A percentile compares a stretch with the other conserved stretches of the same genome.
phyloP scores from a whole-genome alignment of 108 stramenopile species.

The Pseudonitzschia multiseries region DNA sequence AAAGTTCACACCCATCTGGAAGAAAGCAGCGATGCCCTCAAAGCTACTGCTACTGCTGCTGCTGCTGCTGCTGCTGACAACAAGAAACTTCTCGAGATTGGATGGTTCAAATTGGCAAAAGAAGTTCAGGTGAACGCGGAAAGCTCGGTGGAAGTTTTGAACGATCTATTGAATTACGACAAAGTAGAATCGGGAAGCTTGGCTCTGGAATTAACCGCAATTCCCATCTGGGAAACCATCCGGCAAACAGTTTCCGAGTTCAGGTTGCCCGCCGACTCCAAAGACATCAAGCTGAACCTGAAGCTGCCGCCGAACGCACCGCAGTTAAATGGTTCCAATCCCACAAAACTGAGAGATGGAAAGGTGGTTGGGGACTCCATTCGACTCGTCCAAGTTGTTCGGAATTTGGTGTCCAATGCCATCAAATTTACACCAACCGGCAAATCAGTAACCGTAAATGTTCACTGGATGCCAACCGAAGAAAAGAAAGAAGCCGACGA shows the following conservation, averaged over 20 bases:
- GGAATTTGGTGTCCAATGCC: conserved; percentile 64
- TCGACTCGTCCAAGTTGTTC: conserved; percentile 43
- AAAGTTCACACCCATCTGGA: background rate
- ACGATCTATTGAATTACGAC: conserved; percentile 49
- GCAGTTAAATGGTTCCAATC: background rate
- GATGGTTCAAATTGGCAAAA: conserved; percentile 14
- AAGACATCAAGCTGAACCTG: conserved; percentile 7
- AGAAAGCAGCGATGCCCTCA: background rate
- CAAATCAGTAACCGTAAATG: conserved; percentile 10
- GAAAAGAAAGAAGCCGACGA: background rate
- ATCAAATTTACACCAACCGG: conserved; percentile 52
- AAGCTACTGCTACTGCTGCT: background rate
- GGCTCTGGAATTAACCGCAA: conserved; percentile 18
- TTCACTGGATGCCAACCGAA: background rate
- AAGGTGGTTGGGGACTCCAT: conserved; percentile 45
- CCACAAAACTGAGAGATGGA: background rate
- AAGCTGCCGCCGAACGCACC: background rate
- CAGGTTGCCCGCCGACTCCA: conserved; percentile 15
- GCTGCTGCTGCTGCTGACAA: background rate
- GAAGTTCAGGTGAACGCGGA: conserved; percentile 33
- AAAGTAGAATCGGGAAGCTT: conserved; percentile 41
- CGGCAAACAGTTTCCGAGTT: conserved; percentile 30
- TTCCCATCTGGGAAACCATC: conserved; percentile 27
- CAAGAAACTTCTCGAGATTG: background rate
- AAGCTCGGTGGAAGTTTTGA: conserved; percentile 32